Conservation (phyloP, 805 yeast species). For the Saccharomycopsis synnaedendra region DNA sequence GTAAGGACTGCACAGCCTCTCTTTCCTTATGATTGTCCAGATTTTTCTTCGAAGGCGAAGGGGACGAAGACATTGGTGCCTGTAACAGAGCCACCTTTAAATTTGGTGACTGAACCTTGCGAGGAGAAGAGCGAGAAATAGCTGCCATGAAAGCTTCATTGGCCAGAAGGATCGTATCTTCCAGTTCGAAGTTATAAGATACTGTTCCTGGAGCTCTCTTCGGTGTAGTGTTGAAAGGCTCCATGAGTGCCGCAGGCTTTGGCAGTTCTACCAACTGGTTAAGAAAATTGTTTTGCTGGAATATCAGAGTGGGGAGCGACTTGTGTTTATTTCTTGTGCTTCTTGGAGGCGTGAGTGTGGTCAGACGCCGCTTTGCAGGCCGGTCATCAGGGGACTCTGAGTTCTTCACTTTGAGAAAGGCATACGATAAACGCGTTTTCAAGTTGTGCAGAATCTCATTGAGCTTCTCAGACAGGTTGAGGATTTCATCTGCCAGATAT, state of each 20-base stretch:
- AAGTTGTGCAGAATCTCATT: constrained; percentile 18
- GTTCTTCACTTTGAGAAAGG: constrained; percentile 21
- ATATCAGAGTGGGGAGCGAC: constrained; percentile 8
- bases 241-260: neutral
- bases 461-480: constrained; percentile 14
- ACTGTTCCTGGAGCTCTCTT: neutral
- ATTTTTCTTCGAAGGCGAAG: neutral
- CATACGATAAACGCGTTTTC: constrained; percentile 19
- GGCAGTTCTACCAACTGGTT: neutral
- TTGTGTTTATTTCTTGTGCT: constrained; percentile 5
- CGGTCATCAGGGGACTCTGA: neutral
- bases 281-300: constrained; percentile 3
- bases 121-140: constrained; percentile 9
- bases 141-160: constrained; percentile 16
- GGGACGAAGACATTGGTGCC: neutral
- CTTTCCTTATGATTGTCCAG: constrained; percentile 12
- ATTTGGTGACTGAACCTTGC: neutral
- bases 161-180: constrained; percentile 13
- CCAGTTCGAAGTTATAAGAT: constrained; percentile 12
- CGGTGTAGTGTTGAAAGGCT: constrained; percentile 15
- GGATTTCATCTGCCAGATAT: constrained; percentile 10
- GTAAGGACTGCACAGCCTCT: constrained; percentile 16
- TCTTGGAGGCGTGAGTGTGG: neutral
- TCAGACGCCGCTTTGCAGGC: constrained; percentile 1
- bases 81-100: neutral